Percentiles rank a stretch among this genome's conserved stretches.
Evolutionary conservation across 805 yeast species (phyloP).

Genomic region (Kazachstania bromeliacearum): DNA sequence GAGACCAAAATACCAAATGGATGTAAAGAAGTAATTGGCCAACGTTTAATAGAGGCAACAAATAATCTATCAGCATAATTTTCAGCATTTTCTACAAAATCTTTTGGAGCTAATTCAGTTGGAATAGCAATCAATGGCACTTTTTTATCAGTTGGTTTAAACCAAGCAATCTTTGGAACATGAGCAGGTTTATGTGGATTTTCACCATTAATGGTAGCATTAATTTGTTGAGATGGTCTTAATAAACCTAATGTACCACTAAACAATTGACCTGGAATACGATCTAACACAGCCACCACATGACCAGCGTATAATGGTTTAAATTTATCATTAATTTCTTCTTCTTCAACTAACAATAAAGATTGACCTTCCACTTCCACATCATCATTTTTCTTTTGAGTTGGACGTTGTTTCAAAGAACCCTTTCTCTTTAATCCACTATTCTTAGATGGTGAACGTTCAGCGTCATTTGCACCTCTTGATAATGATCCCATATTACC

Average conservation of each 20-base stretch:
- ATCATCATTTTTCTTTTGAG: slow-evolving; percentile 95
- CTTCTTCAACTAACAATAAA: slow-evolving; percentile 83
- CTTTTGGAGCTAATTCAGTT: slow-evolving; percentile 94
- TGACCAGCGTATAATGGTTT: slow-evolving; percentile 97
- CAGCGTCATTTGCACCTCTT: slow-evolving; percentile 30
- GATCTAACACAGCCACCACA: slow-evolving; percentile 94
- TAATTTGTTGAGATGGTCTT: slow-evolving; percentile 91
- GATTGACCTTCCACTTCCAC: slow-evolving; percentile 98
- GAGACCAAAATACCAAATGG: slow-evolving; percentile 93
- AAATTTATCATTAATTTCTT: slow-evolving; percentile 83
- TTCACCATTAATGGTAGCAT: slow-evolving; percentile 42
- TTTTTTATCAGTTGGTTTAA: slow-evolving; percentile 95
- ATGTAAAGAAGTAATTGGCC: slow-evolving; percentile 98
- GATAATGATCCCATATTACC: background rate
- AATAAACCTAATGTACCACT: slow-evolving; percentile 89
- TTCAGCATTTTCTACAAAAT: slow-evolving; percentile 88
- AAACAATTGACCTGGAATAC: slow-evolving; percentile 93
- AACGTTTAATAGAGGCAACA: slow-evolving; percentile 92
- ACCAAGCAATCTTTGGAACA: slow-evolving; percentile 95
- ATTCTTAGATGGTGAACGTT: slow-evolving; percentile 27
- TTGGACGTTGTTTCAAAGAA: slow-evolving; percentile 87
- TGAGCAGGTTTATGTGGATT: slow-evolving; percentile 26
- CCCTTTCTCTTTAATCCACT: slow-evolving; percentile 57
- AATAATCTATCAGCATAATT: slow-evolving; percentile 71
- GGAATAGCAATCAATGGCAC: slow-evolving; percentile 98